These are phyloP conservation scores for Malbranchea cinnamomea DNA, from an alignment of 2,329 filamentous ascomycete species.

Conservation along the genomic window DNA sequence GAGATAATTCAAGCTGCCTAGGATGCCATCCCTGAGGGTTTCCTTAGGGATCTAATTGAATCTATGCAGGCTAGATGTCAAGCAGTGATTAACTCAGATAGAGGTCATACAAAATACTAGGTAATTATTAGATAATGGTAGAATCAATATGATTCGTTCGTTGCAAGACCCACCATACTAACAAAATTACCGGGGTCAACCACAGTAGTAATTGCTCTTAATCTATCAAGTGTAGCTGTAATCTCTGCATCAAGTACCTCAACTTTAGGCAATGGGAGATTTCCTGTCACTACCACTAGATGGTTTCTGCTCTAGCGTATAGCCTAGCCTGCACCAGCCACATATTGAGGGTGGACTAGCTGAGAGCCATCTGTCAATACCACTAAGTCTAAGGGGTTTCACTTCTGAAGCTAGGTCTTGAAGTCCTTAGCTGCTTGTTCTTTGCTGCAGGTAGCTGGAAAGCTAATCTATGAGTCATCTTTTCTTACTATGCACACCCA, in stretches of 20 bases:
- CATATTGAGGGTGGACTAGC: background rate
- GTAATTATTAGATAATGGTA: too few species aligned
- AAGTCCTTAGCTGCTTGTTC: background rate
- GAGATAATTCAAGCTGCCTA: too few species aligned
- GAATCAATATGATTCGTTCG: too few species aligned
- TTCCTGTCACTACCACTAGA: background rate
- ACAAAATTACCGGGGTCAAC: too few species aligned
- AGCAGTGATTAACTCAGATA: too few species aligned
- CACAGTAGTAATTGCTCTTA: background rate
- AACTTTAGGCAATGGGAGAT: background rate
- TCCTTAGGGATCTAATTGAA: too few species aligned
- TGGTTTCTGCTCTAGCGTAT: background rate
- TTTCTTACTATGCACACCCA: background rate
- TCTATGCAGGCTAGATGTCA: too few species aligned
- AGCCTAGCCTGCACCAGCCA: conserved; percentile 1
- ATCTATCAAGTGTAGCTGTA: background rate
- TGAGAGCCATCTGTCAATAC: conserved; percentile 2
- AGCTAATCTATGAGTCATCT: background rate
- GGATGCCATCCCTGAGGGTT: too few species aligned
- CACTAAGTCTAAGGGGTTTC: background rate
- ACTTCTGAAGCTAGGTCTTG: background rate
- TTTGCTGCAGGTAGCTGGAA: background rate
- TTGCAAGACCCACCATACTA: too few species aligned
- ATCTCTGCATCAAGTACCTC: conserved; percentile 2
- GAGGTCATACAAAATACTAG: too few species aligned